Conservation (phyloP, 805 yeast genomes). For the Barnettozyma vustinii region DNA sequence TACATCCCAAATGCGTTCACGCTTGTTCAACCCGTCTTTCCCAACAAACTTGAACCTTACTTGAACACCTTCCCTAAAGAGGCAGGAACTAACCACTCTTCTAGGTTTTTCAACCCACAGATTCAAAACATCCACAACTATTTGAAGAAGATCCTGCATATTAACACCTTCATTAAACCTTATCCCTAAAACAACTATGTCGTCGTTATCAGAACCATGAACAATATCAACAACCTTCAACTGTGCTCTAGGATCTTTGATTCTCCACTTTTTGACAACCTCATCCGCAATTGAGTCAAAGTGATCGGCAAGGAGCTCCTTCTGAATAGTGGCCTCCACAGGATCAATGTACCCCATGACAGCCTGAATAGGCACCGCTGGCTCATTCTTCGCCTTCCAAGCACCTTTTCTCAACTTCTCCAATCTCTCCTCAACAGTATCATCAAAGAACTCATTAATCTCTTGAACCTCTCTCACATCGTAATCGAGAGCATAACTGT, state of each 20-base stretch:
- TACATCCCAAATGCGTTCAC: constrained; percentile 1
- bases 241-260: not conserved
- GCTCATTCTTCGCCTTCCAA: constrained; percentile 1
- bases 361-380: not conserved
- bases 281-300: not conserved
- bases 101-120: not conserved
- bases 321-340: not conserved
- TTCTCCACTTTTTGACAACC: not conserved
- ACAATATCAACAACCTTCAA: not conserved
- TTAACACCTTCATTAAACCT: not conserved
- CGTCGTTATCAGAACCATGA: not conserved
- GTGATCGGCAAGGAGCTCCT: not conserved
- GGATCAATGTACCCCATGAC: not conserved
- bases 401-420: not conserved
- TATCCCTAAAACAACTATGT: not conserved
- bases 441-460: not conserved
- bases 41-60: not conserved
- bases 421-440: not conserved
- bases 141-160: not conserved
- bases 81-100: not conserved
- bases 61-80: not conserved
- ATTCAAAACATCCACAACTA: not conserved
- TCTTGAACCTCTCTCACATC: not conserved
- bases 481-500: constrained; percentile 5
- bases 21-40: not conserved